Conservation (phyloP, 305 asterid genomes). For the Ajuga reptans region DNA sequence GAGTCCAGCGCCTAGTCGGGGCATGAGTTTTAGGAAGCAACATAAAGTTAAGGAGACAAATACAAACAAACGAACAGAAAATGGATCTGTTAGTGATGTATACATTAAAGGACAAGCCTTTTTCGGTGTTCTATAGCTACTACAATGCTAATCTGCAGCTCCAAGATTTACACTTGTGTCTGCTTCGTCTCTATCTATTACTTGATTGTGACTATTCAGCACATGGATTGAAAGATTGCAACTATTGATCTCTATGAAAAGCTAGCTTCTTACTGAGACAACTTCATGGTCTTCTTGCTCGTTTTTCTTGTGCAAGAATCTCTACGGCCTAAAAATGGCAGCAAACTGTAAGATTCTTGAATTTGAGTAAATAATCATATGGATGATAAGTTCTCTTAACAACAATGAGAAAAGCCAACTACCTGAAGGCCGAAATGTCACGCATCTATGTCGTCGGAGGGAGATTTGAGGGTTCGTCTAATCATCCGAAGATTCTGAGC, state of each 20-base stretch:
- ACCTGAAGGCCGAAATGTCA: conserved; percentile 19
- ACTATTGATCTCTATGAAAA: not conserved
- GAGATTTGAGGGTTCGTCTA: conserved; percentile 27
- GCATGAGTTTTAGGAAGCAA: no score
- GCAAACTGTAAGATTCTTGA: conserved; percentile 1
- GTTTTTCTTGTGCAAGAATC: not conserved
- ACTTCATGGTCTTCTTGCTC: not conserved
- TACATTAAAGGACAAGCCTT: conserved; percentile 13
- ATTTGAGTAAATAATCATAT: not conserved
- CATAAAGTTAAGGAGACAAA: no score
- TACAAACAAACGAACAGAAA: not conserved
- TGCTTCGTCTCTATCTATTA: conserved; percentile 11
- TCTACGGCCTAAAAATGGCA: conserved; percentile 2
- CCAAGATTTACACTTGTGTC: not conserved
- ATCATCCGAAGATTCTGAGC: conserved; percentile 62
- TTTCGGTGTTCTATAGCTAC: conserved; percentile 3
- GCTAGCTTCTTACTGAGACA: not conserved
- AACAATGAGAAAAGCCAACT: conserved; percentile 9
- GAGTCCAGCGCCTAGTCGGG: no score
- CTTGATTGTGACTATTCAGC: conserved; percentile 3
- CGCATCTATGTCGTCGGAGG: conserved; percentile 28
- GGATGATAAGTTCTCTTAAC: not conserved
- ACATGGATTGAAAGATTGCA: not conserved
- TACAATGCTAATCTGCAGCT: not conserved
- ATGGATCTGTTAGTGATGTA: conserved; percentile 11